These are phyloP conservation scores for Acrodontium crateriforme DNA, from an alignment of 2,329 filamentous ascomycete species.

Conservation along the genomic window DNA sequence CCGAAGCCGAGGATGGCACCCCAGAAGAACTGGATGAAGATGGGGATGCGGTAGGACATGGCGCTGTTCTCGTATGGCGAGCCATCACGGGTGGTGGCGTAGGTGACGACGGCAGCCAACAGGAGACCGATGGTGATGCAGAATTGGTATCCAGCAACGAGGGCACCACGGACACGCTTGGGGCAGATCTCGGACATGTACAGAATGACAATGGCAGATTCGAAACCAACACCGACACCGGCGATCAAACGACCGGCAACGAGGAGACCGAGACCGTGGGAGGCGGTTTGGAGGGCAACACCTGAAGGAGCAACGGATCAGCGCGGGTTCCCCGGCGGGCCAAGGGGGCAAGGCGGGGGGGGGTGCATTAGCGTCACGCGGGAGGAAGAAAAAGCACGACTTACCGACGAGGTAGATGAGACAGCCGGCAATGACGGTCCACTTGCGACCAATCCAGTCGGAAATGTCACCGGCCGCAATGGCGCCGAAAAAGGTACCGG, in stretches of 20 bases:
- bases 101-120: constrained; percentile 60
- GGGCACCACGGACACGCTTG: constrained; percentile 51
- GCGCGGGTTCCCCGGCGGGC: too few species aligned
- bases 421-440: constrained; percentile 59
- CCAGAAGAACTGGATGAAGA: constrained; percentile 68
- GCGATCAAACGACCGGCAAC: constrained; percentile 62
- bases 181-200: constrained; percentile 70
- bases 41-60: constrained; percentile 70
- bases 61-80: too few species aligned
- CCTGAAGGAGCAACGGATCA: too few species aligned
- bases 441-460: constrained; percentile 60
- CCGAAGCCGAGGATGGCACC: constrained; percentile 60
- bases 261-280: constrained; percentile 44
- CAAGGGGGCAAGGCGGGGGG: too few species aligned
- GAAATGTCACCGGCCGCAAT: constrained; percentile 64
- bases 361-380: too few species aligned
- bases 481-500: constrained; percentile 60
- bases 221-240: constrained; percentile 67
- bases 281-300: constrained; percentile 51
- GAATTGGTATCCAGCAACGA: constrained; percentile 75
- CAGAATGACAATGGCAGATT: constrained; percentile 65
- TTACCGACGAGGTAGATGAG: constrained; percentile 47
- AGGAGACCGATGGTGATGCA: constrained; percentile 58
- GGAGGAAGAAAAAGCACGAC: too few species aligned
- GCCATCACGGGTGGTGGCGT: constrained; percentile 50